Evolutionary conservation across 83 land plant genomes (phyloP).

Genomic region (Picea abies): DNA sequence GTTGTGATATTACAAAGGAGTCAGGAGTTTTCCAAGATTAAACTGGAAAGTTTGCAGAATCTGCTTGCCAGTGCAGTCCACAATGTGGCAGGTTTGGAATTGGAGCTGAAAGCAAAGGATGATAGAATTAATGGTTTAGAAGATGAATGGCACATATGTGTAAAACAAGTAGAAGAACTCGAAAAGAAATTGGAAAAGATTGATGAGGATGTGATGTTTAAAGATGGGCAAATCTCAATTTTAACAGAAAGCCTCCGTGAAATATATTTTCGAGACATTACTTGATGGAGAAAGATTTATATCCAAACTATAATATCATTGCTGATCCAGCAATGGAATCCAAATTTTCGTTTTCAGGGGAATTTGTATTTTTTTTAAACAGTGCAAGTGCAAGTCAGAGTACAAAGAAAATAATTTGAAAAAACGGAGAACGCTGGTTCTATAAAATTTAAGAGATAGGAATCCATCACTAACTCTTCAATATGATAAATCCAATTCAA

Average conservation of each 20-base stretch:
- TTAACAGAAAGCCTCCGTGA: slow-evolving; percentile 19
- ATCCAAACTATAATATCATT: no score
- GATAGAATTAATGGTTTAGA: slow-evolving; percentile 36
- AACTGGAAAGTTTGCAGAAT: slow-evolving; percentile 44
- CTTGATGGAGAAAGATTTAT: no score
- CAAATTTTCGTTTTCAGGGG: no score
- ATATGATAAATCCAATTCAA: no score
- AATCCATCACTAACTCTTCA: no score
- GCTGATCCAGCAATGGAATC: no score
- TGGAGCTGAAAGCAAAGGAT: slow-evolving; percentile 32
- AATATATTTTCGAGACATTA: no score
- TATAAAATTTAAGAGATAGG: no score
- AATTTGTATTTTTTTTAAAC: no score
- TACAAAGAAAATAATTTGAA: no score
- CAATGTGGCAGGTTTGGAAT: slow-evolving; percentile 48
- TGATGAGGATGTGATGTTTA: slow-evolving; percentile 52
- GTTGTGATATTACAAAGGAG: slow-evolving; percentile 43
- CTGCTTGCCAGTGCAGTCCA: slow-evolving; percentile 35
- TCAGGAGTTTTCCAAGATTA: slow-evolving; percentile 36
- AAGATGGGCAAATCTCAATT: slow-evolving; percentile 63
- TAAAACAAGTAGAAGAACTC: slow-evolving; percentile 25
- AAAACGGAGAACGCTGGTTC: no score
- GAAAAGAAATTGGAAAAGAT: slow-evolving; percentile 49
- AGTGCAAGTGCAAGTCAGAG: no score
- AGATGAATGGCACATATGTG: slow-evolving; percentile 29